Evolutionary conservation across 2,329 filamentous ascomycete species (phyloP).

Genomic region (Aspergillus fructus): DNA sequence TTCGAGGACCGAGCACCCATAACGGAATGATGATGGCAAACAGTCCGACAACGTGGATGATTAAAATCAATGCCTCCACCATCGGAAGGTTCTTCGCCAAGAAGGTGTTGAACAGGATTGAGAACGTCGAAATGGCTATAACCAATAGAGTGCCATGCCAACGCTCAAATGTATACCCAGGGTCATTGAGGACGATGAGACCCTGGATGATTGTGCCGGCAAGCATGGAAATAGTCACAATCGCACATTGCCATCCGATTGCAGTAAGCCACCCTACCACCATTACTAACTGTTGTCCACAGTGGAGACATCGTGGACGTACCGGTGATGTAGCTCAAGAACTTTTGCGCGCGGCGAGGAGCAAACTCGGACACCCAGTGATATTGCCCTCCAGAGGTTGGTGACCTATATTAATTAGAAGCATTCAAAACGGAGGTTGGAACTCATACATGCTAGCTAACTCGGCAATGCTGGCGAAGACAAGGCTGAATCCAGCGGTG

Average conservation of each 20-base stretch:
- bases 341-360: constrained; percentile 40
- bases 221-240: constrained; percentile 45
- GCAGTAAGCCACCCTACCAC: constrained; percentile 43
- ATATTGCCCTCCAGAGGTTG: constrained; percentile 42
- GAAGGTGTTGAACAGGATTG: constrained; percentile 45
- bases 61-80: constrained; percentile 41
- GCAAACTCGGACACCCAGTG: constrained; percentile 48
- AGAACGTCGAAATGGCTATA: constrained; percentile 40
- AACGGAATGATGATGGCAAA: constrained; percentile 46
- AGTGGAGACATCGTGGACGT: not conserved
- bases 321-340: constrained; percentile 48
- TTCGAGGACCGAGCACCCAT: constrained; percentile 43
- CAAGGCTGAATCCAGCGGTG: constrained; percentile 31
- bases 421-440: not conserved
- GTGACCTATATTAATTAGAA: constrained; percentile 30
- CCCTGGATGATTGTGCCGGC: constrained; percentile 49
- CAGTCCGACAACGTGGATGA: constrained; percentile 44
- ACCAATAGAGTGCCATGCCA: constrained; percentile 49
- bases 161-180: constrained; percentile 38
- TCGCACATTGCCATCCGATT: constrained; percentile 47
- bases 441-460: constrained; percentile 44
- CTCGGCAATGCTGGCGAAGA: constrained; percentile 42
- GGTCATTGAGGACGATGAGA: constrained; percentile 45
- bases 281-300: not conserved
- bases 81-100: constrained; percentile 39